phyloP scores from a whole-genome alignment of 2,329 filamentous ascomycete genomes.

The Cercospora nicotianae region DNA sequence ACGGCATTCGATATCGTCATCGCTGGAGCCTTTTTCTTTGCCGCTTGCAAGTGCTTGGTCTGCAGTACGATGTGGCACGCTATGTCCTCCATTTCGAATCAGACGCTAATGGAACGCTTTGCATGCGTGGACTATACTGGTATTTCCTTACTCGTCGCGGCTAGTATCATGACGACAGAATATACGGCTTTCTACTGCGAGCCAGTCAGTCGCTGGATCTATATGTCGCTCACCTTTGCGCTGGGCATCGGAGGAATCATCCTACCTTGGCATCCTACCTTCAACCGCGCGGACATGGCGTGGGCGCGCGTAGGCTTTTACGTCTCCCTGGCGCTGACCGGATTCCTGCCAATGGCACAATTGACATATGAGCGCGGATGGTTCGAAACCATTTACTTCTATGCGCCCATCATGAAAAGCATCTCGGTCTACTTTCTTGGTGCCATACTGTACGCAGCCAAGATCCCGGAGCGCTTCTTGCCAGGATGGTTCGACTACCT shows the following conservation, averaged over 20 bases:
- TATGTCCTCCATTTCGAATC: constrained; percentile 94
- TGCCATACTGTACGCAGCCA: constrained; percentile 84
- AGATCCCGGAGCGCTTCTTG: constrained; percentile 88
- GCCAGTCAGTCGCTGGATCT: constrained; percentile 78
- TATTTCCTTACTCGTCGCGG: constrained; percentile 90
- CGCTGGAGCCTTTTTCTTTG: constrained; percentile 92
- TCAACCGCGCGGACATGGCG: constrained; percentile 89
- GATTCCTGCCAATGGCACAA: constrained; percentile 85
- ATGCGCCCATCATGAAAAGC: constrained; percentile 81
- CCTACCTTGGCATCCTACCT: constrained; percentile 91
- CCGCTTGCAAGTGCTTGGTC: constrained; percentile 88
- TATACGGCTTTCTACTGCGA: constrained; percentile 99
- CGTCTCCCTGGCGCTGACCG: constrained; percentile 79
- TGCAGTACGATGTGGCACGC: constrained; percentile 98
- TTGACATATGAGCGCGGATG: constrained; percentile 73
- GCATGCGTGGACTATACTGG: constrained; percentile 98
- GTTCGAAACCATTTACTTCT: constrained; percentile 85
- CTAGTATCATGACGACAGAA: constrained; percentile 96
- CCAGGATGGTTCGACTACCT: constrained; percentile 94
- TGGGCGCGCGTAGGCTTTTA: constrained; percentile 93
- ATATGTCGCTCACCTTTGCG: constrained; percentile 77
- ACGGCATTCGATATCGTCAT: constrained; percentile 88
- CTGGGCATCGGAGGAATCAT: constrained; percentile 86
- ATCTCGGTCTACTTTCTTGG: constrained; percentile 82
- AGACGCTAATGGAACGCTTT: constrained; percentile 87